Percentiles rank a stretch among this genome's conserved stretches.
Evolutionary conservation across 371 early-diverging fungal species (phyloP).

Genomic region (Actinomortierella wolfii): DNA sequence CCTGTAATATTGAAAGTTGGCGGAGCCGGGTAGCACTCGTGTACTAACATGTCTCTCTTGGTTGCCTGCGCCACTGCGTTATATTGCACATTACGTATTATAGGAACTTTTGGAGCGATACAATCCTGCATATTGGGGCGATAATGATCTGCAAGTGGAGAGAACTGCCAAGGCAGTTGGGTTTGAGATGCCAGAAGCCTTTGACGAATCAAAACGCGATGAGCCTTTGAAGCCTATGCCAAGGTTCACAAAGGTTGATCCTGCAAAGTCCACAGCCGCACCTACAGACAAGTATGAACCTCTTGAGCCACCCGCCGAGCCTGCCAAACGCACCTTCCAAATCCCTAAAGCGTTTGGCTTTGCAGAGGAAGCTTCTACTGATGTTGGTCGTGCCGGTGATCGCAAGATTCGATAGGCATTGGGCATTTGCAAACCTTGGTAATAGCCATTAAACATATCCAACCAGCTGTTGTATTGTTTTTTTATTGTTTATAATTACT

Average conservation of each 20-base stretch:
- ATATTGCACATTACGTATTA: not conserved
- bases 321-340: conserved; percentile 39
- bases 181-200: conserved; percentile 37
- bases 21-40: no score
- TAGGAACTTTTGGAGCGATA: conserved; percentile 44
- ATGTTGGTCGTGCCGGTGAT: conserved; percentile 40
- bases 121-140: conserved; percentile 42
- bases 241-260: conserved; percentile 16
- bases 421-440: not conserved
- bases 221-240: conserved; percentile 19
- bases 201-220: conserved; percentile 21
- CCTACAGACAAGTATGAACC: conserved; percentile 24
- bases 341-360: conserved; percentile 47
- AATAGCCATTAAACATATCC: not conserved
- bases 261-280: conserved; percentile 2
- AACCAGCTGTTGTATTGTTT: not conserved
- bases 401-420: conserved; percentile 26
- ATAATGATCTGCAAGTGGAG: conserved; percentile 40
- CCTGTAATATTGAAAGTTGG: no score
- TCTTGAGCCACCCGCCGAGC: conserved; percentile 19
- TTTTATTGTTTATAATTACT: not conserved
- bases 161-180: conserved; percentile 46
- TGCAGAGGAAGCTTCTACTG: conserved; percentile 34
- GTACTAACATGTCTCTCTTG: no score
- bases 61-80: not conserved